A percentile compares a stretch with the other conserved stretches of the same genome.
Evolutionary conservation across 2,329 filamentous ascomycete genomes (phyloP).

Genomic region (Lasiodiplodia gonubiensis): DNA sequence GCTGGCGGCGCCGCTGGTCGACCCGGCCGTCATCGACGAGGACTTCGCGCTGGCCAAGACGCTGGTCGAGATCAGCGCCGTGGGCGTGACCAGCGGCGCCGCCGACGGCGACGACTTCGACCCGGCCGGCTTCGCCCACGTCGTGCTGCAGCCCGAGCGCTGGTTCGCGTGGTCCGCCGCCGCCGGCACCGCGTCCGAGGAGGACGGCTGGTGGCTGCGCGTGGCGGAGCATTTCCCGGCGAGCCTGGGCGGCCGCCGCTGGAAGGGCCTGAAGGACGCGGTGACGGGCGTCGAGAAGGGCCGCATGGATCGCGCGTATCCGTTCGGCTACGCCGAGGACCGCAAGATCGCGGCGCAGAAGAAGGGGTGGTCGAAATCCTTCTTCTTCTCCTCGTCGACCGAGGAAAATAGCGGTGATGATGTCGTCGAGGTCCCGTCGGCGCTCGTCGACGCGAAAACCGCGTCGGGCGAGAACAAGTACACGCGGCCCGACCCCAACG

Average conservation of each 20-base stretch:
- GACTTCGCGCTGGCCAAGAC: conserved; percentile 51
- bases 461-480: background rate
- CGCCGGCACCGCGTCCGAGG: conserved; percentile 16
- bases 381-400: background rate
- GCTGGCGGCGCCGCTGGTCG: conserved; percentile 34
- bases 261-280: conserved; percentile 34
- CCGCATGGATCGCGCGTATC: conserved; percentile 8
- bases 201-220: conserved; percentile 11
- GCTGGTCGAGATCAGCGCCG: conserved; percentile 9
- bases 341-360: background rate
- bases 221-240: conserved; percentile 34
- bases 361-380: background rate
- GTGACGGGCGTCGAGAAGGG: conserved; percentile 27
- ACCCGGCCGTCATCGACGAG: conserved; percentile 37
- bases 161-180: conserved; percentile 28
- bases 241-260: conserved; percentile 32
- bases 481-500: background rate
- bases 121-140: conserved; percentile 4
- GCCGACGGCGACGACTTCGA: background rate
- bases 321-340: conserved; percentile 2
- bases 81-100: background rate
- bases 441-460: background rate
- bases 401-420: background rate
- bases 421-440: background rate
- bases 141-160: conserved; percentile 16